Evolutionary conservation across 768 basidiomycete species (phyloP).

Genomic region (Krasilnikovozyma curviuscula): DNA sequence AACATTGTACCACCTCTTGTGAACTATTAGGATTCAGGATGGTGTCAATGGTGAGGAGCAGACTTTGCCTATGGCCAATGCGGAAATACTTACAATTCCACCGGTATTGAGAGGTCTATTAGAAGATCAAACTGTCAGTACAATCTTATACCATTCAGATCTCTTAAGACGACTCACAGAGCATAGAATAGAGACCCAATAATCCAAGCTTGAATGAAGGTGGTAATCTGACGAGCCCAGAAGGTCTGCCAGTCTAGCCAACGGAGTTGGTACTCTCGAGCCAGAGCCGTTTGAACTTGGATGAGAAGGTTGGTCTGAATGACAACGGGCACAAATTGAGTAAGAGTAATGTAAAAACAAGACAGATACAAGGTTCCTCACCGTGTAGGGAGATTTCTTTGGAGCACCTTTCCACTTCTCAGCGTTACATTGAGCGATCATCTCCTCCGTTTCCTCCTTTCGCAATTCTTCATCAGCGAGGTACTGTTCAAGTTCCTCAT

Average conservation of each 20-base stretch:
- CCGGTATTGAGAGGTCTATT: not conserved
- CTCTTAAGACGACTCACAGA: not conserved
- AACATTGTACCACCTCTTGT: not conserved
- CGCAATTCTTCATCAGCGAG: conserved; percentile 5
- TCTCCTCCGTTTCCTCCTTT: conserved; percentile 12
- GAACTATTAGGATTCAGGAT: not conserved
- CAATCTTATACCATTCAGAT: not conserved
- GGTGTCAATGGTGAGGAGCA: not conserved
- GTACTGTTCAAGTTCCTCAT: conserved; percentile 17
- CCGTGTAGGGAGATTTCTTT: conserved; percentile 15
- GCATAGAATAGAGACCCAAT: not conserved
- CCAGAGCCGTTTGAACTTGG: conserved; percentile 18
- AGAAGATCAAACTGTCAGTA: not conserved
- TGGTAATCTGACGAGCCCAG: conserved; percentile 3
- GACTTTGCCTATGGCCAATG: not conserved
- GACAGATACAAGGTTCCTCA: no score
- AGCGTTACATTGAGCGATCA: conserved; percentile 12
- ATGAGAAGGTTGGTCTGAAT: conserved; percentile 16
- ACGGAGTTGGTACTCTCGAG: conserved; percentile 19
- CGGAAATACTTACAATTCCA: no score
- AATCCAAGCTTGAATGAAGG: not conserved
- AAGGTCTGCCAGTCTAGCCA: conserved; percentile 19
- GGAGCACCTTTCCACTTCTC: conserved; percentile 17
- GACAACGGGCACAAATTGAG: no score
- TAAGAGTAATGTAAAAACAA: no score